Conservation (phyloP, 2,329 filamentous ascomycete genomes). For the Aspergillus proliferans region DNA sequence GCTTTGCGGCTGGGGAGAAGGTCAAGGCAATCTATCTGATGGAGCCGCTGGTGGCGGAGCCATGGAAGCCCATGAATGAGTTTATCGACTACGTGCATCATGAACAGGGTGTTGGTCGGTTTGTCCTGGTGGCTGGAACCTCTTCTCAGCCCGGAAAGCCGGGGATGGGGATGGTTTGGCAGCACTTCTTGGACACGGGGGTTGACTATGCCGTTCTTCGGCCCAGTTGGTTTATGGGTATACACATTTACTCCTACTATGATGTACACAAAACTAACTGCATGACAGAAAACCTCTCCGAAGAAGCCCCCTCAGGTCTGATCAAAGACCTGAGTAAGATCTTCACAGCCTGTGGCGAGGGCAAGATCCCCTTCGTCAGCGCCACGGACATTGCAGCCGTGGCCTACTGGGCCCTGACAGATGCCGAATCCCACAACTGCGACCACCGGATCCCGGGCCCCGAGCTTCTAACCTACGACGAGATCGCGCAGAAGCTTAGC, state of each 20-base stretch:
- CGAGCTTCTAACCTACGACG: slow-evolving; percentile 26
- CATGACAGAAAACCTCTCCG: no score
- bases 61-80: neutral
- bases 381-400: slow-evolving; percentile 45
- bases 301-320: no score
- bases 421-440: slow-evolving; percentile 34
- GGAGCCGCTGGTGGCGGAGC: neutral
- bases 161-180: no score
- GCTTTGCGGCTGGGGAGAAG: slow-evolving; percentile 2
- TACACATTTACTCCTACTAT: no score
- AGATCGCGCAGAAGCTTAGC: slow-evolving; percentile 12
- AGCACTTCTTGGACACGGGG: no score
- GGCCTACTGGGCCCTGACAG: slow-evolving; percentile 37
- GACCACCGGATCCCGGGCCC: slow-evolving; percentile 26
- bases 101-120: slow-evolving; percentile 20
- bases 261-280: no score
- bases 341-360: slow-evolving; percentile 40
- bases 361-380: slow-evolving; percentile 44
- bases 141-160: no score
- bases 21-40: slow-evolving; percentile 41
- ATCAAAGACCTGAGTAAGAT: neutral
- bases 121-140: slow-evolving; percentile 1
- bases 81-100: slow-evolving; percentile 40
- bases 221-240: no score
- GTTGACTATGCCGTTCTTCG: no score